Evolutionary conservation across 306 rosid genomes (phyloP), one percentile per base, ranked within the genome.

Genomic region (Glycine tomentella): DNA sequence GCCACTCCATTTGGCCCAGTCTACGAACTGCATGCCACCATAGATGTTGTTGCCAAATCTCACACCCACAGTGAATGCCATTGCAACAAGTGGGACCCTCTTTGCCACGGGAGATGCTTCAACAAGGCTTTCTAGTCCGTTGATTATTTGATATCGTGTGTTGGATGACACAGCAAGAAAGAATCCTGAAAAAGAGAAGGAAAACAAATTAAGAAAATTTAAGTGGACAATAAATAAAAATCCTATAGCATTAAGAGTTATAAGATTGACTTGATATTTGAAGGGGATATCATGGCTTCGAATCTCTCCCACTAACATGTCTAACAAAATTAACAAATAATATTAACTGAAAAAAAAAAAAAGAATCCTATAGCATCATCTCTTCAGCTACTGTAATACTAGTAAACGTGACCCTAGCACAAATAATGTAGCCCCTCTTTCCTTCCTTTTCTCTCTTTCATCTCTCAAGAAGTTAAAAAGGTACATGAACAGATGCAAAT

Each of bases 1-100:
- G 17, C 98, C 98, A 52, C 97, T 95, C 94, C 36, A 83, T 80
- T 91, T 90, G 53, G 98, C 98, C 98, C 98, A 95, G 83, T 95
- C 98, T 45, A 95, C 85, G 15, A 95, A 95, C 86, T 95, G 98
- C 97, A 95, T 95, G 11, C 97, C 98, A 58, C 94, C 98, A 56
- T 92, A 95, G 25, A 95, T 78, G 83, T 93, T 95, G 91, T 95
- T 95, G 10, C 96, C 92, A 33, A 91, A 95, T 42, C 99, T 78
- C 48, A 93, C 92, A 11, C 98, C 95, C 0, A 95, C 89, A 0
- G 99, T 95, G 87, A 95, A 95, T 11, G 93, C 90, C 94, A 90
- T 61, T 15, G 99, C 98, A 44, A 95, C 92, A 16, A 89, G 87
- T 1, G 98, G 98, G 75, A 90, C 77, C 83, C 86, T 90, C 91